A percentile compares a stretch with the other conserved stretches of the same genome.
Evolutionary conservation across 2,329 filamentous ascomycete genomes (phyloP).

Genomic region (Aspergillus fischeri): DNA sequence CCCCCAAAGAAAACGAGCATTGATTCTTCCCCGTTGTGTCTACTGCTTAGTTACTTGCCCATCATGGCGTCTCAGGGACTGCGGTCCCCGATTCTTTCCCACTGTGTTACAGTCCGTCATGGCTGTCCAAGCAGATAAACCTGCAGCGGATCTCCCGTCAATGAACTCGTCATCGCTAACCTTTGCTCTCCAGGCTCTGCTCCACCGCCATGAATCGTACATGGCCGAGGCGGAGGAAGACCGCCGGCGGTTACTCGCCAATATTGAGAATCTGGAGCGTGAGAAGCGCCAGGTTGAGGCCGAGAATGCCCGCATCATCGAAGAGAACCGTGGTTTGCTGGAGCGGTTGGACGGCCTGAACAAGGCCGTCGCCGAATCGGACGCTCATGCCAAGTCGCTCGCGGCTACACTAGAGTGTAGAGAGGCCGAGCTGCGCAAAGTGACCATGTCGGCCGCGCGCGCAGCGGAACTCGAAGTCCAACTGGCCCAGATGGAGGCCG

Average conservation of each 20-base stretch:
- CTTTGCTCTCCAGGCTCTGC: conserved; percentile 74
- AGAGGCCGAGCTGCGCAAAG: conserved; percentile 68
- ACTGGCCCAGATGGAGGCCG: conserved; percentile 71
- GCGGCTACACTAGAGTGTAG: conserved; percentile 73
- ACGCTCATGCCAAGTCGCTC: conserved; percentile 71
- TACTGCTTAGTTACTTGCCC: not conserved
- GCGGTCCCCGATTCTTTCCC: conserved; percentile 25
- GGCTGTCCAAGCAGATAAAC: conserved; percentile 19
- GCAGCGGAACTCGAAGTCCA: conserved; percentile 78
- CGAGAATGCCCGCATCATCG: conserved; percentile 70
- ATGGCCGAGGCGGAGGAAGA: conserved; percentile 89
- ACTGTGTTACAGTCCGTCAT: conserved; percentile 29
- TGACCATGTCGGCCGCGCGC: conserved; percentile 69
- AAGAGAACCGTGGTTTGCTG: conserved; percentile 76
- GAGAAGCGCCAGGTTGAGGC: conserved; percentile 70
- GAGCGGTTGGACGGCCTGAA: conserved; percentile 85
- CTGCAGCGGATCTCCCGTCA: conserved; percentile 15
- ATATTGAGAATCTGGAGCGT: conserved; percentile 70
- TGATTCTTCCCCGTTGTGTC: not conserved
- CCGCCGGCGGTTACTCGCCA: conserved; percentile 65
- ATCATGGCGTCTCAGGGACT: conserved; percentile 20
- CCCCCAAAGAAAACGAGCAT: not conserved
- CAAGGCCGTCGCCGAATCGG: conserved; percentile 71
- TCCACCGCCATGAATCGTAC: conserved; percentile 89
- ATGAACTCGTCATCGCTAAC: conserved; percentile 58